Percentiles rank a stretch among this genome's conserved stretches.
Conservation (phyloP, 306 rosid genomes). For the Ormosia semicastrata region DNA sequence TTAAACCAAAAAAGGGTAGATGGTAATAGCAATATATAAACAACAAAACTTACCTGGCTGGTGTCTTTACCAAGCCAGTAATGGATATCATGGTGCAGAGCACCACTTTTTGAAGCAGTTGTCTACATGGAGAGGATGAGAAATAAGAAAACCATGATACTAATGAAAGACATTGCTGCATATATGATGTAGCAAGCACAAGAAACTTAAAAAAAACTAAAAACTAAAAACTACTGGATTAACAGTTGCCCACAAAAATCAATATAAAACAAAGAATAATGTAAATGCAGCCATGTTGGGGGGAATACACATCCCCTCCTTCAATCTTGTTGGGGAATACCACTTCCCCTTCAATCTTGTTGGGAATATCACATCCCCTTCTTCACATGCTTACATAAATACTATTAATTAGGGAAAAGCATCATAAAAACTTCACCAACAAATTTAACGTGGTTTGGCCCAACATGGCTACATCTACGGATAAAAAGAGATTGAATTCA, state of each 20-base stretch:
- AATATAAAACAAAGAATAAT: not conserved
- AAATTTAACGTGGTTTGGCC: too few species aligned
- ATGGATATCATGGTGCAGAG: constrained; percentile 87
- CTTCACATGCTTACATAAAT: not conserved
- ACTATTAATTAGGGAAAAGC: too few species aligned
- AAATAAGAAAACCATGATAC: not conserved
- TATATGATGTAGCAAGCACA: not conserved
- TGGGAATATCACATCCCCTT: not conserved
- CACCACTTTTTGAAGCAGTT: constrained; percentile 77
- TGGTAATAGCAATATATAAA: not conserved
- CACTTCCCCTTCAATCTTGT: not conserved
- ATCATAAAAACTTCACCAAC: too few species aligned
- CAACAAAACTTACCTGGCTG: constrained; percentile 59
- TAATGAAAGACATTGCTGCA: constrained; percentile 6
- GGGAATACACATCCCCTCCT: not conserved
- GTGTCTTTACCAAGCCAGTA: constrained; percentile 98
- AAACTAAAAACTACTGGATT: not conserved
- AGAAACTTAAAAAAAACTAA: not conserved
- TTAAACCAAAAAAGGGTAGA: constrained; percentile 1
- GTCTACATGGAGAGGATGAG: constrained; percentile 53
- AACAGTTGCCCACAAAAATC: constrained; percentile 2
- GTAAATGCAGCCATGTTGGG: not conserved
- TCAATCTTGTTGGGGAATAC: not conserved
- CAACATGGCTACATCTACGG: too few species aligned
- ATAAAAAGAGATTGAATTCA: too few species aligned